Conservation (phyloP, 2,329 filamentous ascomycete species). For the Penicillium sp. region DNA sequence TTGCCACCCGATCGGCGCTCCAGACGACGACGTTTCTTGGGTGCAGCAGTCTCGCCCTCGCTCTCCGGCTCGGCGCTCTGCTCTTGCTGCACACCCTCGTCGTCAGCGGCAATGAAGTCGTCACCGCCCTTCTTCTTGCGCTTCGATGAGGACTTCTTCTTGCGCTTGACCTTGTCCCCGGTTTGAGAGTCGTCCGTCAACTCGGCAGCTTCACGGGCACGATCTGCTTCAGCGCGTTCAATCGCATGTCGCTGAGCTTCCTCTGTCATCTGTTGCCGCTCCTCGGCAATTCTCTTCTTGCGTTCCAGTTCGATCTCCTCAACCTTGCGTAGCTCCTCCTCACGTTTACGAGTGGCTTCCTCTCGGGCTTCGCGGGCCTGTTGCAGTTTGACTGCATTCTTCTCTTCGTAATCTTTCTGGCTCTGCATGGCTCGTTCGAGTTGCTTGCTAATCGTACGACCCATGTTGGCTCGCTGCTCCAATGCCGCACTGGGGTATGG, state of each 20-base stretch:
- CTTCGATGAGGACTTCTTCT: constrained; percentile 52
- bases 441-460: constrained; percentile 87
- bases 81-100: constrained; percentile 41
- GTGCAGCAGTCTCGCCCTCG: constrained; percentile 32
- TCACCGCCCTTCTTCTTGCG: constrained; percentile 56
- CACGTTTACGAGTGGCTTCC: constrained; percentile 68
- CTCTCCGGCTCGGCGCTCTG: constrained; percentile 31
- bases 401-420: constrained; percentile 87
- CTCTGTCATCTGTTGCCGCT: constrained; percentile 73
- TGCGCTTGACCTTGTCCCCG: constrained; percentile 72
- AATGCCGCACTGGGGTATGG: constrained; percentile 88
- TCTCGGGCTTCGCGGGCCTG: constrained; percentile 75
- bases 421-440: constrained; percentile 76
- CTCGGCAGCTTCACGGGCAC: constrained; percentile 64
- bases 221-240: constrained; percentile 65
- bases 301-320: constrained; percentile 66
- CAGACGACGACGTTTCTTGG: constrained; percentile 56
- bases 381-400: constrained; percentile 81
- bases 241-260: constrained; percentile 67
- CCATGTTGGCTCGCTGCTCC: constrained; percentile 96
- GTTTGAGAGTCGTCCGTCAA: constrained; percentile 76
- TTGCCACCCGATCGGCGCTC: constrained; percentile 47
- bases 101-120: constrained; percentile 32
- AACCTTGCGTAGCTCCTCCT: constrained; percentile 65
- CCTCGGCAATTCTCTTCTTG: constrained; percentile 75